A percentile compares a stretch with the other conserved stretches of the same genome.
Evolutionary conservation across 495 filamentous ascomycete genomes (phyloP).

Genomic region (Bathelium albidoporum): DNA sequence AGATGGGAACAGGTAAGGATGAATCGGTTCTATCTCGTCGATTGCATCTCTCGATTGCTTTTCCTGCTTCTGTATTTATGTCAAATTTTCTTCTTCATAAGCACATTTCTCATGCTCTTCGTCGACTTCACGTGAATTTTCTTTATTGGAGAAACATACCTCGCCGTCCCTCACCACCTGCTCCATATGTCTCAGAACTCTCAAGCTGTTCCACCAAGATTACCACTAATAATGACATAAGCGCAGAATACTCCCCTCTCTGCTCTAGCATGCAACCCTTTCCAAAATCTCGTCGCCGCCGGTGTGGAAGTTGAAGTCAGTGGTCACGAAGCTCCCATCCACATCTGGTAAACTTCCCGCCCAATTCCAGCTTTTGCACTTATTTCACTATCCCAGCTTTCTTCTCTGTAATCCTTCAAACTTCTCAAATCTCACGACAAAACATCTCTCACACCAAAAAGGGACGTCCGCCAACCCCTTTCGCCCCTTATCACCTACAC

Average conservation of each 20-base stretch:
- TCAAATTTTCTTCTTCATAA: neutral
- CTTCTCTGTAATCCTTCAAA: neutral
- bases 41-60: neutral
- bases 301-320: constrained; percentile 62
- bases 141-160: no score
- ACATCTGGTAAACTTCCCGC: constrained; percentile 55
- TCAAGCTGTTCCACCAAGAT: constrained; percentile 1
- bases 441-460: constrained; percentile 22
- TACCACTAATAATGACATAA: constrained; percentile 11
- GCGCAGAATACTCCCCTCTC: constrained; percentile 44
- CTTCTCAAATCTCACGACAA: neutral
- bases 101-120: no score
- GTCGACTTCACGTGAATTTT: no score
- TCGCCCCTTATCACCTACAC: constrained; percentile 52
- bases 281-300: constrained; percentile 52
- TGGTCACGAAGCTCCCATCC: constrained; percentile 54
- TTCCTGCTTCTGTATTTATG: neutral
- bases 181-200: neutral
- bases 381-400: neutral
- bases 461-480: constrained; percentile 55
- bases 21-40: no score
- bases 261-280: constrained; percentile 54
- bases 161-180: no score
- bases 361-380: no score
- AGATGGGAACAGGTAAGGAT: constrained; percentile 26